These are phyloP conservation scores for Lanmaoa rubissima DNA, from an alignment of 768 basidiomycete genomes.

Conservation along the genomic window DNA sequence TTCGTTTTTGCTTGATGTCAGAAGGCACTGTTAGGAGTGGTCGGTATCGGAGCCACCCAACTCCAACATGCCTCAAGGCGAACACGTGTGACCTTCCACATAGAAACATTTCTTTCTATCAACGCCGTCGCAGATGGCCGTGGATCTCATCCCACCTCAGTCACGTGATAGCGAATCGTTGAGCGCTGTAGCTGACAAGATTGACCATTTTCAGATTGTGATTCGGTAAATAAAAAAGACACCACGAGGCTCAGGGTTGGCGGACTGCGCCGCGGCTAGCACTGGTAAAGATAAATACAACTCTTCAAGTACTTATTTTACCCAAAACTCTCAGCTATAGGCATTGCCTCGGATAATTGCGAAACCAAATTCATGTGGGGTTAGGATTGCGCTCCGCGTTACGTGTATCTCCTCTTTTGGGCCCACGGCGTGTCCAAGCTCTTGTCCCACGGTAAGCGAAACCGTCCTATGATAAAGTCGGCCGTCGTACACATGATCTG, in stretches of 20 bases:
- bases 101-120: not conserved
- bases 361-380: not conserved
- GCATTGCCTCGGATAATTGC: not conserved
- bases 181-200: not conserved
- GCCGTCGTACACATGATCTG: not conserved
- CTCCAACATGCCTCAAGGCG: conserved; percentile 16
- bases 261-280: conserved; percentile 3
- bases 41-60: not conserved
- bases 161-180: no score
- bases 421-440: no score
- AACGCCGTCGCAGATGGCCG: conserved; percentile 12
- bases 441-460: no score
- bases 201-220: no score
- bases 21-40: conserved; percentile 14
- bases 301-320: not conserved
- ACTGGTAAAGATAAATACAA: conserved; percentile 15
- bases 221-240: not conserved
- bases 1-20: not conserved
- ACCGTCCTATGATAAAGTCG: no score
- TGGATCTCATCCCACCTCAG: not conserved
- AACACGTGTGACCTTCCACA: conserved; percentile 15
- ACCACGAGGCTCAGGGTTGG: not conserved
- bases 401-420: no score
- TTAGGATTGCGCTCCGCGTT: no score
- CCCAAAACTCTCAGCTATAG: conserved; percentile 1